These are phyloP conservation scores for Prunus dulcis DNA, from an alignment of 306 rosid species.

Conservation along the genomic window DNA sequence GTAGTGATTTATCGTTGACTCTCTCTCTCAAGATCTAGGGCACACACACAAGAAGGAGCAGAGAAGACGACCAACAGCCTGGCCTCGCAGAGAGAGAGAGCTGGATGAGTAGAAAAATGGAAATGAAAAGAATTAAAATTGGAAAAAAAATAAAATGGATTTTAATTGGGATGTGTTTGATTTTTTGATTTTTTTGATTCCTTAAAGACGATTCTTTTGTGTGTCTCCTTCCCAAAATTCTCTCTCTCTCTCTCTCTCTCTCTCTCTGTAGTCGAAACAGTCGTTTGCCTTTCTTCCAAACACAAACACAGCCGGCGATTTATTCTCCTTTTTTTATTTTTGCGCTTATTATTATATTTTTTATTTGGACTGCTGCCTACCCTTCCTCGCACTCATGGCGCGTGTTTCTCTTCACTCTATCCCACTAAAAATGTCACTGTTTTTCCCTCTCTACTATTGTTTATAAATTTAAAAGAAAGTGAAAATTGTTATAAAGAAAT, in stretches of 20 bases:
- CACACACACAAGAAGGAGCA: not conserved
- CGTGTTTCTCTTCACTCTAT: not conserved
- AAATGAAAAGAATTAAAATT: not conserved
- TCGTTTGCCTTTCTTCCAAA: conserved; percentile 12
- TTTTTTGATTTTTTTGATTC: not conserved
- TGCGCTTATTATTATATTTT: not conserved
- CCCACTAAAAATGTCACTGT: too few relatives aligned
- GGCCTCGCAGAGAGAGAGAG: not conserved
- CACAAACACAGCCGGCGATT: conserved; percentile 13
- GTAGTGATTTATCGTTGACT: not conserved
- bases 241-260: not conserved
- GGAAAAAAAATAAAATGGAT: not conserved
- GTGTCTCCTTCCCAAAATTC: not conserved
- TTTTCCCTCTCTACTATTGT: not conserved
- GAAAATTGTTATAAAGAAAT: too few relatives aligned
- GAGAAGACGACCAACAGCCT: not conserved
- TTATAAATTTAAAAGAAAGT: too few relatives aligned
- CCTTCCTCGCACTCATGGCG: not conserved
- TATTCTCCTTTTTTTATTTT: not conserved
- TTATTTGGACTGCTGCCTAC: not conserved
- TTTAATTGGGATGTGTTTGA: not conserved
- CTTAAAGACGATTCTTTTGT: not conserved
- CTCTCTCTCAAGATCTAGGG: conserved; percentile 43
- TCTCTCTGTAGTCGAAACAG: not conserved
- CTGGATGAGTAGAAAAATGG: not conserved